A percentile compares a stretch with the other conserved stretches of the same genome.
Conservation (phyloP, 768 basidiomycete species). For the Pleurotus platypus region DNA sequence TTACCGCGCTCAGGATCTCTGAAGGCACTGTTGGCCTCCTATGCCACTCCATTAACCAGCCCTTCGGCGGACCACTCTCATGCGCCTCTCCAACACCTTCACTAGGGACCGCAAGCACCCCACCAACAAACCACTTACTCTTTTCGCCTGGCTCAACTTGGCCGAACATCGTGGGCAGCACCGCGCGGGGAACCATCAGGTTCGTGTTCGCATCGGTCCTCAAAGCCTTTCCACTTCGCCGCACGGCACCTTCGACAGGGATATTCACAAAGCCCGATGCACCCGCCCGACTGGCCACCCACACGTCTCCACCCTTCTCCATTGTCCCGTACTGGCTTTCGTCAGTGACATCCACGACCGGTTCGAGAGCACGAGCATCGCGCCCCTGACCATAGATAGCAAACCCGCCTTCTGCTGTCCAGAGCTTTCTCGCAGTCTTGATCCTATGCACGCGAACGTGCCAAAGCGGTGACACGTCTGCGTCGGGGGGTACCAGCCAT, state of each 20-base stretch:
- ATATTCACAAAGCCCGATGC: conserved; percentile 61
- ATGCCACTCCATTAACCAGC: conserved; percentile 47
- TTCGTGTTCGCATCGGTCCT: conserved; percentile 74
- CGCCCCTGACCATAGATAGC: conserved; percentile 66
- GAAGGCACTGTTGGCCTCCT: conserved; percentile 39
- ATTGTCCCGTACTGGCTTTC: conserved; percentile 45
- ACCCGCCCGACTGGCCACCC: conserved; percentile 58
- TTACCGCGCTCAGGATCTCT: conserved; percentile 23
- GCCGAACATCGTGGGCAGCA: conserved; percentile 61
- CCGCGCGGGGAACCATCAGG: conserved; percentile 60
- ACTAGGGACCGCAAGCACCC: conserved; percentile 59
- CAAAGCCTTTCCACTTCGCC: conserved; percentile 40
- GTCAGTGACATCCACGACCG: conserved; percentile 20
- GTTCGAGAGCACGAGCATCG: conserved; percentile 57
- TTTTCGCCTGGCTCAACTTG: conserved; percentile 34
- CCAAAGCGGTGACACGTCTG: conserved; percentile 53
- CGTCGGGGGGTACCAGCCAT: conserved; percentile 61
- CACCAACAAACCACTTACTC: conserved; percentile 61
- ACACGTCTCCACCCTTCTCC: conserved; percentile 40
- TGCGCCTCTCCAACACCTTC: conserved; percentile 18
- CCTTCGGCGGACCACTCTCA: conserved; percentile 30
- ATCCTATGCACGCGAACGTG: conserved; percentile 69
- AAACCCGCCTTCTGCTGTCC: conserved; percentile 67
- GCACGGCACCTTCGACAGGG: background rate
- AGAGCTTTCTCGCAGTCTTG: conserved; percentile 43